A percentile compares a stretch with the other conserved stretches of the same genome.
Evolutionary conservation across 805 yeast genomes (phyloP).

Genomic region (Suhomyces kilbournensis): DNA sequence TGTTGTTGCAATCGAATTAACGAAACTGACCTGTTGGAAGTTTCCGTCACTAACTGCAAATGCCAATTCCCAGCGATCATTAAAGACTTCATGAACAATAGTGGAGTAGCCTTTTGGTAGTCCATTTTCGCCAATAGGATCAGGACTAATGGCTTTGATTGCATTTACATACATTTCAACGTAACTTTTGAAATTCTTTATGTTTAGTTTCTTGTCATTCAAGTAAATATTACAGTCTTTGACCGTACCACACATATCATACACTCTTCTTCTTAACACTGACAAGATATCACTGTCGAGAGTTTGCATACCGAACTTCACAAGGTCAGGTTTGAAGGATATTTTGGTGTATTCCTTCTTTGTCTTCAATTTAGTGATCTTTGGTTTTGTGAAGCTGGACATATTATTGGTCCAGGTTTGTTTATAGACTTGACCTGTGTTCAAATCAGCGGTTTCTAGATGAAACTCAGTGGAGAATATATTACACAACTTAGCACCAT

Average conservation of each 20-base stretch:
- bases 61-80: constrained; percentile 94
- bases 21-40: constrained; percentile 94
- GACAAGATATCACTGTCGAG: constrained; percentile 81
- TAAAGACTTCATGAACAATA: constrained; percentile 74
- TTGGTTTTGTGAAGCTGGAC: constrained; percentile 74
- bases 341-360: constrained; percentile 81
- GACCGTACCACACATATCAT: constrained; percentile 92
- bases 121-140: constrained; percentile 23
- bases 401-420: constrained; percentile 90
- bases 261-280: constrained; percentile 88
- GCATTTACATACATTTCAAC: constrained; percentile 88
- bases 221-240: constrained; percentile 74
- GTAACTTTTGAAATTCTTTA: constrained; percentile 78
- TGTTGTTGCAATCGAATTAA: constrained; percentile 95
- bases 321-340: constrained; percentile 83
- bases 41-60: constrained; percentile 88
- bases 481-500: constrained; percentile 96
- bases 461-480: constrained; percentile 86
- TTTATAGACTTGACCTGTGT: constrained; percentile 56
- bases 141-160: constrained; percentile 50
- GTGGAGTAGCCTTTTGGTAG: constrained; percentile 37
- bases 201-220: constrained; percentile 67
- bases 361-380: constrained; percentile 55
- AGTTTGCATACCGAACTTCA: constrained; percentile 78
- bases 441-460: constrained; percentile 84